These are phyloP conservation scores for Ceratorhiza oryzae-sativae DNA, from an alignment of 1,284 basidiomycete genomes.

Conservation along the genomic window DNA sequence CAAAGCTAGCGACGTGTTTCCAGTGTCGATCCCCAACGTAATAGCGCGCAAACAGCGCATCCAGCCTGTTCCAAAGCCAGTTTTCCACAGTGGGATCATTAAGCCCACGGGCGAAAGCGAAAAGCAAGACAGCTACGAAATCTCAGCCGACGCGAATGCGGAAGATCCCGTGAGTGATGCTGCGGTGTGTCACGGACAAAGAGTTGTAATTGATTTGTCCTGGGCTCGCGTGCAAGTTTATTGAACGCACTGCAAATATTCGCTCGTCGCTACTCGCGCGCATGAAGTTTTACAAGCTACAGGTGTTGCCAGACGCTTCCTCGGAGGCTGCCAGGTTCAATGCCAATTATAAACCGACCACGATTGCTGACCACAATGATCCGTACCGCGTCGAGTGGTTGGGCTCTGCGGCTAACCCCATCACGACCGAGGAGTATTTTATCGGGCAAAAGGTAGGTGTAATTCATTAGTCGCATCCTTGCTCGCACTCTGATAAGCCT, in stretches of 20 bases:
- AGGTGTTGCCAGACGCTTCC: constrained; percentile 40
- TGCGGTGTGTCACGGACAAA: constrained; percentile 11
- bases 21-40: constrained; percentile 75
- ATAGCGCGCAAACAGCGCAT: constrained; percentile 61
- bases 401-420: constrained; percentile 54
- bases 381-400: constrained; percentile 85
- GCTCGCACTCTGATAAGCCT: constrained; percentile 25
- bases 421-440: constrained; percentile 54
- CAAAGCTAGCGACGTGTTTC: constrained; percentile 85
- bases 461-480: constrained; percentile 31
- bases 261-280: constrained; percentile 38
- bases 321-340: constrained; percentile 49
- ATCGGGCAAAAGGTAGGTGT: constrained; percentile 72
- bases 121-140: constrained; percentile 27
- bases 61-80: constrained; percentile 47
- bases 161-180: constrained; percentile 36
- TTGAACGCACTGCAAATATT: constrained; percentile 38
- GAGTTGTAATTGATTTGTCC: constrained; percentile 2
- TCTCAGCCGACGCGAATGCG: constrained; percentile 8
- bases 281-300: constrained; percentile 42
- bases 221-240: constrained; percentile 17
- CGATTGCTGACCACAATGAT: constrained; percentile 83
- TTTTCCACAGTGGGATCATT: constrained; percentile 18
- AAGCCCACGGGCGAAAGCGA: constrained; percentile 16
- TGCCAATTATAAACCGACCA: constrained; percentile 64